phyloP scores from a whole-genome alignment of 129 eudicot species.

The Tanacetum coccineum region DNA sequence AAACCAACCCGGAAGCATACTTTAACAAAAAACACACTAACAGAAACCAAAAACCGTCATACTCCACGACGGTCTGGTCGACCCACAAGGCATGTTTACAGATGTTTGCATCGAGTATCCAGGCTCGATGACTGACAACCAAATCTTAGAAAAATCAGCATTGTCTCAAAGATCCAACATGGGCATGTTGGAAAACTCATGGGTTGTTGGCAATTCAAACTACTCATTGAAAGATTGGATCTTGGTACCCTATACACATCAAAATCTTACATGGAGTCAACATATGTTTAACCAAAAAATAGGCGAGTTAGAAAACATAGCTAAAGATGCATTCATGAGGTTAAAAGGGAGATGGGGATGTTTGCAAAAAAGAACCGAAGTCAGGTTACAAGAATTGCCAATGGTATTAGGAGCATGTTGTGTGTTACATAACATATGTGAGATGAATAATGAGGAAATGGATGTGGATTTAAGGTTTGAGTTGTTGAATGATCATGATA shows the following conservation, averaged over 20 bases:
- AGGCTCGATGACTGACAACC: conserved; percentile 63
- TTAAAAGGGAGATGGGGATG: conserved; percentile 77
- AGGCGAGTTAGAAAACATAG: conserved; percentile 35
- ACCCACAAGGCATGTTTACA: conserved; percentile 45
- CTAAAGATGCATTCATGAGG: conserved; percentile 57
- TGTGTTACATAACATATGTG: conserved; percentile 74
- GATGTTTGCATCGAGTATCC: conserved; percentile 77
- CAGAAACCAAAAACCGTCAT: conserved; percentile 68
- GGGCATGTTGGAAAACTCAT: conserved; percentile 41
- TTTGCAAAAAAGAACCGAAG: conserved; percentile 64
- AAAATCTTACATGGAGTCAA: conserved; percentile 62
- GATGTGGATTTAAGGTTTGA: conserved; percentile 47
- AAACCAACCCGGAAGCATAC: conserved; percentile 44
- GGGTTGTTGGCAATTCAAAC: conserved; percentile 54
- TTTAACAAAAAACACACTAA: conserved; percentile 68
- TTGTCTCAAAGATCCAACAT: conserved; percentile 39
- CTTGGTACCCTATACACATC: conserved; percentile 60
- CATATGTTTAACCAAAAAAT: conserved; percentile 51
- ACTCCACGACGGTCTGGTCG: conserved; percentile 64
- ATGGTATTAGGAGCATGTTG: conserved; percentile 72
- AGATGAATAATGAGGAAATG: conserved; percentile 52
- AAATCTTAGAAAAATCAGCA: conserved; percentile 62
- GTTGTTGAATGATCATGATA: conserved; percentile 45
- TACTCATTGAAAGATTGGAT: conserved; percentile 58
- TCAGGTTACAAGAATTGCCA: conserved; percentile 69